These are phyloP conservation scores for Pseudozyma thailandica DNA, from an alignment of 1,284 basidiomycete genomes.

Conservation along the genomic window DNA sequence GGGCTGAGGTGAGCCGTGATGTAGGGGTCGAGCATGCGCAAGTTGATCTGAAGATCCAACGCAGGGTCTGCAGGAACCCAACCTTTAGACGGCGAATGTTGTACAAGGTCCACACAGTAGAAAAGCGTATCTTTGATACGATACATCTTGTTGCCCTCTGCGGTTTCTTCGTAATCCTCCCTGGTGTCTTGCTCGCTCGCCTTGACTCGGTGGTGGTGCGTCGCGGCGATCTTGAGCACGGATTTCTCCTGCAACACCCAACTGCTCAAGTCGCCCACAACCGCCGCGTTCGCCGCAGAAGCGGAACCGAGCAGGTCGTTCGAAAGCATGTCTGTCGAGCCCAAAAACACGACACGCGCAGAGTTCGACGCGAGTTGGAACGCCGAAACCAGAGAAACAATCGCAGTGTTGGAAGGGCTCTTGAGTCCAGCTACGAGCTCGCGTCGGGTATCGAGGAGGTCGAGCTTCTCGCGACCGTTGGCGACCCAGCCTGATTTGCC, in stretches of 20 bases:
- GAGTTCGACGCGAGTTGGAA: slow-evolving; percentile 83
- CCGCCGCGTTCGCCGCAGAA: slow-evolving; percentile 75
- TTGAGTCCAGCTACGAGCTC: slow-evolving; percentile 50
- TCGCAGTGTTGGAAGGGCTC: slow-evolving; percentile 9
- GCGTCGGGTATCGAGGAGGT: slow-evolving; percentile 35
- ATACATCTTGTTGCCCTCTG: slow-evolving; percentile 75
- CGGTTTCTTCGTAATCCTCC: slow-evolving; percentile 62
- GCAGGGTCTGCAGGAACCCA: slow-evolving; percentile 81
- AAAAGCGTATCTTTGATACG: slow-evolving; percentile 83
- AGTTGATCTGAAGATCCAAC: slow-evolving; percentile 87
- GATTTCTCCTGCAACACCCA: slow-evolving; percentile 92
- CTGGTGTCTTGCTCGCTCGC: slow-evolving; percentile 66
- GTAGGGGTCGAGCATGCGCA: slow-evolving; percentile 91
- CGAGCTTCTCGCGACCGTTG: slow-evolving; percentile 29
- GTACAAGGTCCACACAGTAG: slow-evolving; percentile 79
- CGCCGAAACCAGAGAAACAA: slow-evolving; percentile 78
- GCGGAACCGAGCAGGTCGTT: slow-evolving; percentile 55
- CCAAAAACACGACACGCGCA: slow-evolving; percentile 82
- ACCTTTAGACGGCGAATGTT: slow-evolving; percentile 72
- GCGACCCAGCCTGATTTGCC: slow-evolving; percentile 47
- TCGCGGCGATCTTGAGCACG: slow-evolving; percentile 81
- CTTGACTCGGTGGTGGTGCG: slow-evolving; percentile 77
- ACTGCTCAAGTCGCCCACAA: slow-evolving; percentile 78
- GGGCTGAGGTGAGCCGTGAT: slow-evolving; percentile 54
- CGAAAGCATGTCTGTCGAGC: slow-evolving; percentile 81